Percentiles rank a stretch among this genome's conserved stretches.
These are phyloP conservation scores for Paraconiothyrium sp. DNA, from an alignment of 2,329 filamentous ascomycete genomes.

Conservation along the genomic window DNA sequence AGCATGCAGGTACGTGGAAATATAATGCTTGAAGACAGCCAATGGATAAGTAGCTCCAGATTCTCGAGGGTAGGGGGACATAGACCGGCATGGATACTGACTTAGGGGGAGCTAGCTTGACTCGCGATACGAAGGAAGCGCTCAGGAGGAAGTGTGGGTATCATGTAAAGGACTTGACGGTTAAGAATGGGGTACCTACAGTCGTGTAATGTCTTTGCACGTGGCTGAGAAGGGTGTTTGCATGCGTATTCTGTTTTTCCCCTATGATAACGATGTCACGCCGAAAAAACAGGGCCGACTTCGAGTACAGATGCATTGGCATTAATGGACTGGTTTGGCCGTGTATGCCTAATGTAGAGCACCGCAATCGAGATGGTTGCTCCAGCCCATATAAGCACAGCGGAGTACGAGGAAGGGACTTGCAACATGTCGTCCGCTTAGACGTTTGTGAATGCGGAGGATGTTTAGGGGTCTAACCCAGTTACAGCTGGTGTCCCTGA, in stretches of 20 bases:
- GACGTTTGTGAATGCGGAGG: background rate
- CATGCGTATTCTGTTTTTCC: background rate
- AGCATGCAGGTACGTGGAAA: background rate
- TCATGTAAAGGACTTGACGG: background rate
- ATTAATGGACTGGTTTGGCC: background rate
- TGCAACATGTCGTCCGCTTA: conserved; percentile 7
- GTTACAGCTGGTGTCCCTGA: background rate
- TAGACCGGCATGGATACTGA: background rate
- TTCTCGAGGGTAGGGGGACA: background rate
- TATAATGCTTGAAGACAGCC: background rate
- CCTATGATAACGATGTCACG: background rate
- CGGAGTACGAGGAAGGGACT: background rate
- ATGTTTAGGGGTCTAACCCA: background rate
- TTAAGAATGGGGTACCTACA: background rate
- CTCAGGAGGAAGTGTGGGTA: background rate
- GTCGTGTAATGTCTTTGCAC: background rate
- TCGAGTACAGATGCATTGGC: background rate
- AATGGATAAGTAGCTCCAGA: background rate
- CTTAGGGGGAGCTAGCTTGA: background rate
- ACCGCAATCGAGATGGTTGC: background rate
- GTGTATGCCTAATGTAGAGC: background rate
- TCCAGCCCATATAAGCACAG: background rate
- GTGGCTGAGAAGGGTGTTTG: background rate
- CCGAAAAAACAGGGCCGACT: background rate
- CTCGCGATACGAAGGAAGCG: background rate